Evolutionary conservation across 2,329 filamentous ascomycete species (phyloP), one percentile per base, ranked within the genome.

Genomic region (Hymenoscyphus fructigenus): DNA sequence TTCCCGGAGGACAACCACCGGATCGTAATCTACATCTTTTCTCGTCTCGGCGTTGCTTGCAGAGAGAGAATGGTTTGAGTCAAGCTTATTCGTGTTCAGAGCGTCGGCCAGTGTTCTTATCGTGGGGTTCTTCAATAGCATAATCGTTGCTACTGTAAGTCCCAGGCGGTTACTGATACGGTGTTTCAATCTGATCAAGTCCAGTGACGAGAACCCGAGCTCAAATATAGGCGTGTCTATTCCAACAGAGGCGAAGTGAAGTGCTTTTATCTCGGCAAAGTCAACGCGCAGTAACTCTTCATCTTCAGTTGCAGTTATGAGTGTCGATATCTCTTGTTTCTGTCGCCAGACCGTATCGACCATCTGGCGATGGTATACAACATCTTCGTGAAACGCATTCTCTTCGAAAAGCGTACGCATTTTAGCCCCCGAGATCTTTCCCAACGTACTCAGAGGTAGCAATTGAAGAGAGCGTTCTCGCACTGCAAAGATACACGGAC

Each of bases 61-160:
- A n/a, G n/a, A n/a, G 70, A 66, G 23, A 75, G 65, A 6, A 74
- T 73, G n/a, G 75, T 69, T 66, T 79, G 61, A 32, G 70, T 75
- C 66, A 81, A 74, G 2, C 82, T 60, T 0, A 69, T 73, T 5
- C 74, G 74, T 34, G 80, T 71, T 1, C 78, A 73, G 17, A 82
- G 75, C 28, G 5, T 29, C 28, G n/a, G n/a, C n/a, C n/a, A n/a
- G n/a, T n/a, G n/a, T n/a, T n/a, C n/a, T n/a, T n/a, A n/a, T n/a
- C n/a, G n/a, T n/a, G n/a, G n/a, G n/a, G n/a, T n/a, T n/a, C n/a
- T n/a, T n/a, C n/a, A n/a, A n/a, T n/a, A n/a, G n/a, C n/a, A n/a
- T n/a, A n/a, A n/a, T n/a, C n/a, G n/a, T n/a, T n/a, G n/a, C n/a
- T n/a, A n/a, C n/a, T n/a, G n/a, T n/a, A n/a, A n/a, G n/a, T n/a